Evolutionary conservation across 164 flowering plant species (phyloP), one percentile per base, ranked within the genome.

Genomic region (Nymphaea thermarum): DNA sequence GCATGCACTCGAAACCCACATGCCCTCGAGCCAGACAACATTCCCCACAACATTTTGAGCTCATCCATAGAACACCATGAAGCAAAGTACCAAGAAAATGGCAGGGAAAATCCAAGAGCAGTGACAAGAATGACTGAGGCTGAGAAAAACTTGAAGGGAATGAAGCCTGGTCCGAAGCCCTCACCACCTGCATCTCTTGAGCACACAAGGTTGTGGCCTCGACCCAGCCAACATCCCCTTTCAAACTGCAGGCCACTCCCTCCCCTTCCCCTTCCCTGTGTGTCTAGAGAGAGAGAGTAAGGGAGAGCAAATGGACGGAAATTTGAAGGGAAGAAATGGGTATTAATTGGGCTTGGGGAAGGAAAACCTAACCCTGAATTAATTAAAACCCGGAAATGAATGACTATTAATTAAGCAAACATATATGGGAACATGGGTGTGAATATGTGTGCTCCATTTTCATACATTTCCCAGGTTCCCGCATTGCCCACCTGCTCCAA

Each of bases 101-200:
- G 36, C 36, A 25, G 36, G 36, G 36, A 25, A 25, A 25, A 25
- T 25, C 36, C 36, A 25, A 25, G 36, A 25, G 36, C 36, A 25
- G 36, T 0, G 36, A 25, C 36, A 25, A 0, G 36, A 25, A 25
- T 25, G 36, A 25, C 36, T 25, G 36, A 25, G 36, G 36, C 36
- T 25, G 65, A 60, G 42, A 62, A 44, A 18, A 7, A 11, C 68
- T 82, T 85, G 90, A 80, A 83, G 78, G 90, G 90, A 83, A 84
- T 86, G 90, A 86, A 86, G 90, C 88, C 88, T 86, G 90, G 90
- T 86, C 90, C 90, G 90, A 83, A 64, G 85, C 84, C 77, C 71
- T 73, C 65, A 36, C 44, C 42, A 7, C 15, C 7, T 15, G 4
- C 59, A 4, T 6, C 55, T 43, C 44, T 41, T n/a, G 14, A 18